Evolutionary conservation across 2,329 filamentous ascomycete genomes (phyloP).

Genomic region (Furcasterigmium sp.): DNA sequence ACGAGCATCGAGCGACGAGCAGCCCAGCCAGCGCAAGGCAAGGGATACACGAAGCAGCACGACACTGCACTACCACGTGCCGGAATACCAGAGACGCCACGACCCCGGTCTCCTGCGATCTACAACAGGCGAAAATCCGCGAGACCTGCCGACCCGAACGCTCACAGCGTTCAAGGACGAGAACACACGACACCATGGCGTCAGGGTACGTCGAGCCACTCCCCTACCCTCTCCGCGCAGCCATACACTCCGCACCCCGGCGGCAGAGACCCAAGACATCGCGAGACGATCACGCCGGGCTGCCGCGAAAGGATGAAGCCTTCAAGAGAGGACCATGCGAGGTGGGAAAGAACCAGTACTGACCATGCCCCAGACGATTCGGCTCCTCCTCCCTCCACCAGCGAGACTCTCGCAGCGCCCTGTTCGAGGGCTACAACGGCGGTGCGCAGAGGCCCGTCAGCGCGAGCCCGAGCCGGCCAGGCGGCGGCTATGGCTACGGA

Average conservation of each 20-base stretch:
- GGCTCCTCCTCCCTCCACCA: conserved; percentile 65
- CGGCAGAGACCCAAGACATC: no score
- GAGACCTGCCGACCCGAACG: no score
- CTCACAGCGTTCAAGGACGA: no score
- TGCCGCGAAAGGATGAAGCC: not conserved
- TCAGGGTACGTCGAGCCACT: conserved; percentile 1
- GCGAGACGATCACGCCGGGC: not conserved
- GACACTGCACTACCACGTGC: no score
- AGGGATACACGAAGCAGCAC: no score
- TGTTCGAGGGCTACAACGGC: conserved; percentile 69
- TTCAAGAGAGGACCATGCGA: no score
- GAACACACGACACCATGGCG: not conserved
- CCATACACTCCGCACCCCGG: no score
- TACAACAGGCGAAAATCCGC: no score
- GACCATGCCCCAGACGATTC: conserved; percentile 38
- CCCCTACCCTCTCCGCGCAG: not conserved
- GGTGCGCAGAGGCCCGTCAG: conserved; percentile 35
- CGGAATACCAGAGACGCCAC: no score
- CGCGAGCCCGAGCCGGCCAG: conserved; percentile 36
- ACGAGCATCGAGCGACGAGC: no score
- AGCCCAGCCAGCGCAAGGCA: no score
- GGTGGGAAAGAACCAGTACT: not conserved
- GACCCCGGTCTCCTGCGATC: no score
- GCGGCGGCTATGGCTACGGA: conserved; percentile 49
- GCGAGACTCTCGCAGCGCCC: conserved; percentile 64